phyloP scores from a whole-genome alignment of 2,329 filamentous ascomycete species.

The Epichloe typhina region DNA sequence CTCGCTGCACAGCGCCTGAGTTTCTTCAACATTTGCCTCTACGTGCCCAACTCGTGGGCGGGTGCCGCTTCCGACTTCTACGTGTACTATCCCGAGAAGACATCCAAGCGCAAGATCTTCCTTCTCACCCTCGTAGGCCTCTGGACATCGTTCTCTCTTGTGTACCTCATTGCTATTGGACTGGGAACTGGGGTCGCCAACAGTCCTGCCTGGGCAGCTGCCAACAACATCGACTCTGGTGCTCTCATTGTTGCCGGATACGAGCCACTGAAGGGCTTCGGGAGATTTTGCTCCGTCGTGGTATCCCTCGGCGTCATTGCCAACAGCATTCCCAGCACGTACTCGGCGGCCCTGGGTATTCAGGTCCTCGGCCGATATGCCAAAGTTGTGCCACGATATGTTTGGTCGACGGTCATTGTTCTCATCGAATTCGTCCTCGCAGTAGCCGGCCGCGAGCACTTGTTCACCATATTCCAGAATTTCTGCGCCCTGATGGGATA shows the following conservation, averaged over 20 bases:
- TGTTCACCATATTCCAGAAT: slow-evolving; percentile 41
- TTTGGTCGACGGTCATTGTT: slow-evolving; percentile 40
- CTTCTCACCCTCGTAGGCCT: slow-evolving; percentile 56
- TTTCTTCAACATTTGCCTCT: slow-evolving; percentile 57
- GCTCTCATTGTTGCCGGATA: slow-evolving; percentile 45
- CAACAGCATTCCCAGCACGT: slow-evolving; percentile 42
- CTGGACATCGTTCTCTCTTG: slow-evolving; percentile 47
- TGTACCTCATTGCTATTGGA: slow-evolving; percentile 50
- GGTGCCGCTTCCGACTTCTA: slow-evolving; percentile 67
- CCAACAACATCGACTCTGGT: slow-evolving; percentile 38
- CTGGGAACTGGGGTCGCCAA: slow-evolving; percentile 37
- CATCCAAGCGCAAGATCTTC: slow-evolving; percentile 51
- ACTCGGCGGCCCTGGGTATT: slow-evolving; percentile 45
- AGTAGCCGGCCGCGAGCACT: slow-evolving; percentile 36
- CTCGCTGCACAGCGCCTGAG: slow-evolving; percentile 46
- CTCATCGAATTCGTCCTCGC: slow-evolving; percentile 42
- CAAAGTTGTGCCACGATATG: slow-evolving; percentile 36
- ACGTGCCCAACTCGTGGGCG: slow-evolving; percentile 44
- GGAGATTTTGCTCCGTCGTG: slow-evolving; percentile 42
- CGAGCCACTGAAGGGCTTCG: slow-evolving; percentile 38
- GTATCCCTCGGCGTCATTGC: slow-evolving; percentile 41
- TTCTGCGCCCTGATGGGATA: slow-evolving; percentile 41
- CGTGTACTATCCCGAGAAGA: slow-evolving; percentile 57
- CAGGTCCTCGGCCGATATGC: slow-evolving; percentile 43
- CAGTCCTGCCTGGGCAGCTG: slow-evolving; percentile 34